Conservation (phyloP, 352 stramenopile species). For the Phytophthora cryptogea region DNA sequence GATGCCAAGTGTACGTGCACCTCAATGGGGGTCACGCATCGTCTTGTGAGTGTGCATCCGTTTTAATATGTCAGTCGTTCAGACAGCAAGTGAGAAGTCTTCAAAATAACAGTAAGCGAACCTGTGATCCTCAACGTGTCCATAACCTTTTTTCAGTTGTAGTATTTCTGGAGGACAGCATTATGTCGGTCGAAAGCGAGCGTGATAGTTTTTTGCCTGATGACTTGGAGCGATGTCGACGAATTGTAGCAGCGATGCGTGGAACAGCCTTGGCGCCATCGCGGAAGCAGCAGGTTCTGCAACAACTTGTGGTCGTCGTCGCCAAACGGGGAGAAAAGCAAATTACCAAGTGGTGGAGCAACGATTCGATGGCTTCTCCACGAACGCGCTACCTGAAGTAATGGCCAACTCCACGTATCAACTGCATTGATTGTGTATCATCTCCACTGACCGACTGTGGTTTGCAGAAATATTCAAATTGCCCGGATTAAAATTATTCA, state of each 20-base stretch:
- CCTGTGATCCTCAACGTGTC: conserved; percentile 1
- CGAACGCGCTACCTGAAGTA: conserved; percentile 41
- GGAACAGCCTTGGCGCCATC: conserved; percentile 46
- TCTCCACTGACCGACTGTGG: background rate
- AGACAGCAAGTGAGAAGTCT: conserved; percentile 7
- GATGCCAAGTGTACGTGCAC: conserved; percentile 14
- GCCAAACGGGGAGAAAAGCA: background rate
- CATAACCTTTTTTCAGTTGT: background rate
- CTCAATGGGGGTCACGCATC: conserved; percentile 1
- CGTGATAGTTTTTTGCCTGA: conserved; percentile 17
- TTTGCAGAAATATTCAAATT: conserved; percentile 13
- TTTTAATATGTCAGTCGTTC: conserved; percentile 11
- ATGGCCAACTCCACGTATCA: background rate
- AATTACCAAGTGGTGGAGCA: background rate
- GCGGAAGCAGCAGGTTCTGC: conserved; percentile 40
- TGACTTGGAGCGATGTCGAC: conserved; percentile 59
- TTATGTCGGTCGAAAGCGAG: conserved; percentile 11
- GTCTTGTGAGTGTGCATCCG: conserved; percentile 11
- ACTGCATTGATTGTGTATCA: background rate
- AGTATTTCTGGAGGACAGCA: conserved; percentile 20
- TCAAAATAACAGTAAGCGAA: conserved; percentile 23
- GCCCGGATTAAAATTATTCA: conserved; percentile 19
- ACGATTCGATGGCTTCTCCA: conserved; percentile 16
- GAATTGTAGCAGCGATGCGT: conserved; percentile 56
- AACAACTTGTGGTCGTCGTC: conserved; percentile 34